These are phyloP conservation scores for Flaveria ramosissima DNA, from an alignment of 129 eudicot species.

Conservation along the genomic window DNA sequence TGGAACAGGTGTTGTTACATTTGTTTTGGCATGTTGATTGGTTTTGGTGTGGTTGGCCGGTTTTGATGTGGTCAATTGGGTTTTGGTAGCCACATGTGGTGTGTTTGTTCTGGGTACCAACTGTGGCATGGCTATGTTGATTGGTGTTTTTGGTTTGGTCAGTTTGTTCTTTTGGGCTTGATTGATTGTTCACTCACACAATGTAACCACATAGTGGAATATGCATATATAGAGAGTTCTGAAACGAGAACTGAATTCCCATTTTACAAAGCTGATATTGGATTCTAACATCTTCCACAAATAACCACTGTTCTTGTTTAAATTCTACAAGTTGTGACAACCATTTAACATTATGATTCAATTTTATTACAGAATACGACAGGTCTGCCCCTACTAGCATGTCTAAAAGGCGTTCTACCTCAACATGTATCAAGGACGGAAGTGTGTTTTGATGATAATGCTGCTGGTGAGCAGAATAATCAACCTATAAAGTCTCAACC, in stretches of 20 bases:
- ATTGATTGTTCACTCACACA: no score
- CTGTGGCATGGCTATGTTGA: conserved; percentile 17
- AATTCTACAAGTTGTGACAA: neutral
- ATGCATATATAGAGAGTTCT: no score
- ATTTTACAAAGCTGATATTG: no score
- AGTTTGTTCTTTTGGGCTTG: neutral
- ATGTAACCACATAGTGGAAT: no score
- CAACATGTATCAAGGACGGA: conserved; percentile 13
- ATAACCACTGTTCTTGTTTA: neutral
- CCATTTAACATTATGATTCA: neutral
- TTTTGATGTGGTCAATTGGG: conserved; percentile 25
- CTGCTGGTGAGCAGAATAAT: neutral
- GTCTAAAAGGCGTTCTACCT: neutral
- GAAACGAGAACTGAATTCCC: no score
- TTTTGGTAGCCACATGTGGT: conserved; percentile 25
- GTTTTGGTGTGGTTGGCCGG: conserved; percentile 1
- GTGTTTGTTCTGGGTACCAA: conserved; percentile 22
- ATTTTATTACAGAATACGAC: neutral
- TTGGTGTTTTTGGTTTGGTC: conserved; percentile 27
- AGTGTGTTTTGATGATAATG: neutral
- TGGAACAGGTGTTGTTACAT: conserved; percentile 29
- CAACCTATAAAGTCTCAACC: neutral
- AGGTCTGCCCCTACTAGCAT: neutral
- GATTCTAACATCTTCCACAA: no score
- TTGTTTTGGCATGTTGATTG: conserved; percentile 18